Percentiles rank a stretch among this genome's conserved stretches.
These are phyloP conservation scores for Turnera subulata DNA, from an alignment of 345 rosid species.

Conservation along the genomic window DNA sequence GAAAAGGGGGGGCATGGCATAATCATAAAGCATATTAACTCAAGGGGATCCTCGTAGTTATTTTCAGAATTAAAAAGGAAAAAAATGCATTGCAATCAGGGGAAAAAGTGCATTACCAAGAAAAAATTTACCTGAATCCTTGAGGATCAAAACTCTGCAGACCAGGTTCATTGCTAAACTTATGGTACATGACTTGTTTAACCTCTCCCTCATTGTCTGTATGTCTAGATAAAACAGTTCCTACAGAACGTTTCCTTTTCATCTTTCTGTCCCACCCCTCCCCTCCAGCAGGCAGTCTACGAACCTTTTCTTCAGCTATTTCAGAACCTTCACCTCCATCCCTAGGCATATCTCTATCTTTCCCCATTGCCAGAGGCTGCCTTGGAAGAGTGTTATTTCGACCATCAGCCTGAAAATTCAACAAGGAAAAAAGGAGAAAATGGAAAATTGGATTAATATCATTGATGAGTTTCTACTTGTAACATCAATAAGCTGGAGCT, in stretches of 20 bases:
- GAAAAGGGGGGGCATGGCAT: not conserved
- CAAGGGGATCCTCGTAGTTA: too few species aligned
- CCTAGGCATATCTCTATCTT: conserved; percentile 40
- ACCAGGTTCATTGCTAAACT: conserved; percentile 35
- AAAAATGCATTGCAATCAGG: not conserved
- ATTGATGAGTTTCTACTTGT: not conserved
- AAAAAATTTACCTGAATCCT: conserved; percentile 35
- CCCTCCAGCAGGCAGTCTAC: conserved; percentile 48
- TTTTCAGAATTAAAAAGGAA: too few species aligned
- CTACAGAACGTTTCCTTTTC: conserved; percentile 50
- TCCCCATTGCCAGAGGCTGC: conserved; percentile 36
- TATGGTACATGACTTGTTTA: conserved; percentile 35
- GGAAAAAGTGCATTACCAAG: not conserved
- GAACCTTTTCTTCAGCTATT: conserved; percentile 43
- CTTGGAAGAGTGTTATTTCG: conserved; percentile 30
- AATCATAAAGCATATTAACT: not conserved
- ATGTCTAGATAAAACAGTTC: conserved; percentile 38
- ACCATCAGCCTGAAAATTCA: conserved; percentile 34
- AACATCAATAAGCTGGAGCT: not conserved
- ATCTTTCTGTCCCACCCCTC: conserved; percentile 62
- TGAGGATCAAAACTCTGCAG: conserved; percentile 37
- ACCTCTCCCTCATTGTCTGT: conserved; percentile 40
- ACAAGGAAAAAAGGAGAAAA: conserved; percentile 8
- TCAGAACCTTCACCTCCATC: conserved; percentile 41
- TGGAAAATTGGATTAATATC: not conserved